These are phyloP conservation scores for Lachancea meyersii DNA, from an alignment of 805 yeast genomes.

Conservation along the genomic window DNA sequence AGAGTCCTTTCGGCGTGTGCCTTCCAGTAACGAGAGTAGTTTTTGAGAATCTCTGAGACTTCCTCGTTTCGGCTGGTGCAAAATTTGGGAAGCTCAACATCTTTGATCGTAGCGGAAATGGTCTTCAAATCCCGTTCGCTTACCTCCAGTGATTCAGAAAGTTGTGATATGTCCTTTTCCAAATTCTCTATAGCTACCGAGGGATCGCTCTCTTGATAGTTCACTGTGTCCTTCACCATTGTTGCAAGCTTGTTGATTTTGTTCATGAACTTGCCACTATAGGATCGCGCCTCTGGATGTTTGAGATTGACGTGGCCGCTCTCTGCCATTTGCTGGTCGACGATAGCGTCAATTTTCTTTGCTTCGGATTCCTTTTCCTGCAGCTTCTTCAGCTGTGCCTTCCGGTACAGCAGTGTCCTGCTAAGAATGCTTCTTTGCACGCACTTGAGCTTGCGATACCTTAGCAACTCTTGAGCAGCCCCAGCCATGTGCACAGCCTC, in stretches of 20 bases:
- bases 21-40: conserved; percentile 27
- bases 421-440: conserved; percentile 27
- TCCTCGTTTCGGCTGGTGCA: conserved; percentile 22
- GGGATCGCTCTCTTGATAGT: conserved; percentile 29
- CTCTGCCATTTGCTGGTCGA: conserved; percentile 19
- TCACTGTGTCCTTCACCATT: conserved; percentile 30
- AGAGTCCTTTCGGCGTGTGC: conserved; percentile 27
- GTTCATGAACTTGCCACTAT: conserved; percentile 25
- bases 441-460: conserved; percentile 27
- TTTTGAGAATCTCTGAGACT: conserved; percentile 20
- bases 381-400: conserved; percentile 23
- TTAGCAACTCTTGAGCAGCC: conserved; percentile 28
- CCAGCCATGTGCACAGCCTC: conserved; percentile 30
- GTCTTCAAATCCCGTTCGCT: conserved; percentile 30
- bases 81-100: conserved; percentile 30
- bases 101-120: conserved; percentile 27
- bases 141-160: conserved; percentile 20
- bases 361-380: conserved; percentile 22
- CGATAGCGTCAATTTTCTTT: conserved; percentile 20
- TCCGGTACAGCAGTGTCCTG: conserved; percentile 21
- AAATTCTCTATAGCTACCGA: conserved; percentile 16
- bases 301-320: conserved; percentile 19
- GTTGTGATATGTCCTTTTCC: conserved; percentile 21
- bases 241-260: conserved; percentile 28
- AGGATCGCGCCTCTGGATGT: conserved; percentile 17